phyloP scores from a whole-genome alignment of 441 rosid species.

The Sinapis alba region DNA sequence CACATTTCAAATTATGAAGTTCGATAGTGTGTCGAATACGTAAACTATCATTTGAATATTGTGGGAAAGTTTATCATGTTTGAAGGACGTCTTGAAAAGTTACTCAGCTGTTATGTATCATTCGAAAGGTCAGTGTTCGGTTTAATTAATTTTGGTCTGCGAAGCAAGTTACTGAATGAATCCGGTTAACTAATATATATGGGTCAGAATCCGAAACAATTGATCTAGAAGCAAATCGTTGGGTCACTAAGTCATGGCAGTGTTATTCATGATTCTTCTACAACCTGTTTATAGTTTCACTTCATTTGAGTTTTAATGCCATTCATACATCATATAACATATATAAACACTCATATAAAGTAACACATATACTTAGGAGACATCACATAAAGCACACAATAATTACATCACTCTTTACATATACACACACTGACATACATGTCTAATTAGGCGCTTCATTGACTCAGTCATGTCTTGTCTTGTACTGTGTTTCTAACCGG shows the following conservation, averaged over 20 bases:
- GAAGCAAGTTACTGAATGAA: not conserved
- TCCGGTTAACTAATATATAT: not conserved
- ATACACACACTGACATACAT: constrained; percentile 1
- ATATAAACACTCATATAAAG: not conserved
- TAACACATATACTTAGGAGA: not conserved
- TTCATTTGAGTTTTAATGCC: not conserved
- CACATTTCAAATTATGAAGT: not conserved
- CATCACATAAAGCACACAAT: constrained; percentile 7
- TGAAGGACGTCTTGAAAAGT: not conserved
- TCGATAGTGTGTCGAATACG: not conserved
- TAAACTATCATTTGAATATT: not conserved
- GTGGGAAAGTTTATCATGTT: constrained; percentile 1
- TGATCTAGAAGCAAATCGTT: not conserved
- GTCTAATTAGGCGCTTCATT: constrained; percentile 20
- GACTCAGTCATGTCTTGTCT: not conserved
- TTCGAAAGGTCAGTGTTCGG: not conserved
- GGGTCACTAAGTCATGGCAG: not conserved
- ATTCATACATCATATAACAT: constrained; percentile 16
- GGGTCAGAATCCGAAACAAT: not conserved
- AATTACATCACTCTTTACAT: constrained; percentile 4
- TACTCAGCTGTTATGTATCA: not conserved
- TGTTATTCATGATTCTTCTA: not conserved
- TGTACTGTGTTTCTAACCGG: constrained; percentile 25
- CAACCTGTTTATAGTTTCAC: not conserved
- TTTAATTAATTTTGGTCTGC: not conserved